Base-by-base conservation (phyloP, 2,329 filamentous ascomycete species). In the Neoarthrinium moseri region DNA sequence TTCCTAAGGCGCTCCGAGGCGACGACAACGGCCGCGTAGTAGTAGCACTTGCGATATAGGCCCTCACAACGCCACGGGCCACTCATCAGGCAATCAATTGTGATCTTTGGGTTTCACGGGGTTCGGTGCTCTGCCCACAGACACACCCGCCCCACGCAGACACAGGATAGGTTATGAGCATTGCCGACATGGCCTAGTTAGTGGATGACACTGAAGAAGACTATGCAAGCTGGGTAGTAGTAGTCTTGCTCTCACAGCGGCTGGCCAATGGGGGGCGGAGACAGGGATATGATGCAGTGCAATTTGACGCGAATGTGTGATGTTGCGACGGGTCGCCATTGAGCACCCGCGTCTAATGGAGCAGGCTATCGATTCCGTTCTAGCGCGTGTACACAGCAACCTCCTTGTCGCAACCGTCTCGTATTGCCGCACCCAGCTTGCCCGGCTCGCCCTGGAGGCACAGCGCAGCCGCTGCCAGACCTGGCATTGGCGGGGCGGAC, bases 301-400 rank as follows among this genome's bases (percentile, higher is more conserved):
- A 45, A 45, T 45, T 45, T 45, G 43, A 39, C 43, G 43, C 43
- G 43, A 39, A 22, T 33, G 43, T 45, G 35, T 37, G 43, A 45
- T 30, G 43, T 35, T 45, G 23, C 38, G 20, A 30, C 39, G 27
- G n/a, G 18, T 29, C 33, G 33, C n/a, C 43, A 39, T 29, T n/a
- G 35, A 27, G 23, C 43, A 26, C 43, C 43, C 27, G 43, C 43
- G 43, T 39, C 43, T 45, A 45, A 38, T 39, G 34, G 43, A 33
- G 34, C 43, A 45, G 20, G 43, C 22, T 33, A 35, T 30, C 43
- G 24, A 22, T 38, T 39, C 13, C 24, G 33, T 22, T 38, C 43
- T 45, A 45, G 43, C 43, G 43, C 35, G 43, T 18, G 18, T 38
- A 38, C 15, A 23, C 21, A 11, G 24, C 13, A 20, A 13, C 20